phyloP scores from a whole-genome alignment of 495 filamentous ascomycete genomes.

The Zalerion maritima region DNA sequence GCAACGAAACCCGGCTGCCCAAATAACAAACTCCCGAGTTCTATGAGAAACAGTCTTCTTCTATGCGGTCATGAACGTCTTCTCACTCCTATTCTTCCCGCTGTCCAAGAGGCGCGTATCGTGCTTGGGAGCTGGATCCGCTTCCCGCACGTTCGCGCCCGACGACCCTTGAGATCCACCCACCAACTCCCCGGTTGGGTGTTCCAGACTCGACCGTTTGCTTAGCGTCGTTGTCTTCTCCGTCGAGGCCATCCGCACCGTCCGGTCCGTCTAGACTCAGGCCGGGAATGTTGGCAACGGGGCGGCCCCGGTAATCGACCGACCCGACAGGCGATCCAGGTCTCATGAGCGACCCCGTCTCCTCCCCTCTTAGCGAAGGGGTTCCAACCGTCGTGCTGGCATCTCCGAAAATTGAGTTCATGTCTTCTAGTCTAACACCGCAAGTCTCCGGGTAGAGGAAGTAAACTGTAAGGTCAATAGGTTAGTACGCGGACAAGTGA shows the following conservation, averaged over 20 bases:
- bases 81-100: constrained; percentile 30
- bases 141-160: constrained; percentile 16
- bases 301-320: constrained; percentile 47
- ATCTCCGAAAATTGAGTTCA: constrained; percentile 84
- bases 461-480: constrained; percentile 51
- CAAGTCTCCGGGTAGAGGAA: constrained; percentile 96
- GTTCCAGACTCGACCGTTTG: constrained; percentile 10
- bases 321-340: constrained; percentile 62
- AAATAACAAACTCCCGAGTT: too few species aligned
- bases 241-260: constrained; percentile 21
- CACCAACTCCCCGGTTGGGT: constrained; percentile 26
- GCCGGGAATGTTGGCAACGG: constrained; percentile 21
- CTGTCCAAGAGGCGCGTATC: constrained; percentile 29
- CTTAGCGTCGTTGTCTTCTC: constrained; percentile 18
- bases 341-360: constrained; percentile 61
- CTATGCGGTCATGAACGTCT: too few species aligned
- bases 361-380: constrained; percentile 48
- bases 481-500: constrained; percentile 9
- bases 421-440: constrained; percentile 88
- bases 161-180: constrained; percentile 34
- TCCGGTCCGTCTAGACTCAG: constrained; percentile 25
- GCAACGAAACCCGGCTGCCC: too few species aligned
- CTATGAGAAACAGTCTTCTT: too few species aligned
- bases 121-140: constrained; percentile 14
- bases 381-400: constrained; percentile 66